phyloP scores from a whole-genome alignment of 306 rosid species.

The Alnus rubra region DNA sequence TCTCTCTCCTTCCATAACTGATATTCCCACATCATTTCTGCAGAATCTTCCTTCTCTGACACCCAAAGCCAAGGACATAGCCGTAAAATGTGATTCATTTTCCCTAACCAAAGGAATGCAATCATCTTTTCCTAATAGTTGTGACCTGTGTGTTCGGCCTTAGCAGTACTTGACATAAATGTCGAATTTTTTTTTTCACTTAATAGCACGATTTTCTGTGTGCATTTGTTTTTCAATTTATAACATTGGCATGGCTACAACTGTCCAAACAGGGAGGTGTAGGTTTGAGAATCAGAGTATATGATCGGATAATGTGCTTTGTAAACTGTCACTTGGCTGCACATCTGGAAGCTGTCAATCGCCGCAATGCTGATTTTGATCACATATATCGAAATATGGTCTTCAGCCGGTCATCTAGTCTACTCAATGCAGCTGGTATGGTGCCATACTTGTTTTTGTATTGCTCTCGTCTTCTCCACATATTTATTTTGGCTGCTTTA shows the following conservation, averaged over 20 bases:
- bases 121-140: too few species aligned
- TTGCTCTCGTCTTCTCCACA: constrained; percentile 89
- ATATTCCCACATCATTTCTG: too few species aligned
- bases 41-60: too few species aligned
- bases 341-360: constrained; percentile 94
- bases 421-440: constrained; percentile 93
- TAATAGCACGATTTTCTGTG: neutral
- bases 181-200: neutral
- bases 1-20: too few species aligned
- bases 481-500: constrained; percentile 94
- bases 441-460: constrained; percentile 78
- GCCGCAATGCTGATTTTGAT: constrained; percentile 96
- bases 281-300: constrained; percentile 96
- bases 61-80: too few species aligned
- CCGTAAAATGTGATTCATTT: too few species aligned
- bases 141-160: neutral
- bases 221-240: constrained; percentile 8
- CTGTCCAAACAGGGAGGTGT: constrained; percentile 88
- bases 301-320: constrained; percentile 95
- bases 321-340: constrained; percentile 99
- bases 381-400: constrained; percentile 93
- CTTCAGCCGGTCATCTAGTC: constrained; percentile 81
- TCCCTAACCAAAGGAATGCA: too few species aligned
- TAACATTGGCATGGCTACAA: constrained; percentile 34
- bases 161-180: neutral